Conservation (phyloP, 1,284 basidiomycete species). For the Ceratobasidium sp. region DNA sequence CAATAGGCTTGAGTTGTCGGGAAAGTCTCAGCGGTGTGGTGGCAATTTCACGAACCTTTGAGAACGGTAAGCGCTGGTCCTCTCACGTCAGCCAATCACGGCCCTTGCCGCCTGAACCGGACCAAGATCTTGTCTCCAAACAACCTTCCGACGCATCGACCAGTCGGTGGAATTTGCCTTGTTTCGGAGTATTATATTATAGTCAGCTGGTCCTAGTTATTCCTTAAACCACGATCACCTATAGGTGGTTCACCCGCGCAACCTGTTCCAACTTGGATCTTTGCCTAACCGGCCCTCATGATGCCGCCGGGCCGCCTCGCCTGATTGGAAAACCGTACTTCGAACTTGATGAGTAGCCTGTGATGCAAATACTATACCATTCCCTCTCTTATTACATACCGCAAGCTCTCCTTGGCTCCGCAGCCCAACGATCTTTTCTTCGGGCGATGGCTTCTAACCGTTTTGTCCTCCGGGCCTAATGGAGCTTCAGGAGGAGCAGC, state of each 20-base stretch:
- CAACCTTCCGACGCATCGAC: neutral
- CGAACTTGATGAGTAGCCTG: neutral
- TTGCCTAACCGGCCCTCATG: neutral
- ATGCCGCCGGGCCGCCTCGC: neutral
- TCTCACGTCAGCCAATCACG: no score
- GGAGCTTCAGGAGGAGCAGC: neutral
- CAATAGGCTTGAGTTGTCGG: no score
- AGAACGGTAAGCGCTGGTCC: no score
- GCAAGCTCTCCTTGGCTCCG: neutral
- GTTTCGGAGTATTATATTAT: neutral
- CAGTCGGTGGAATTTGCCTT: neutral
- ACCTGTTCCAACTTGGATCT: neutral
- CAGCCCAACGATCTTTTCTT: neutral
- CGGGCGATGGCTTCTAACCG: neutral
- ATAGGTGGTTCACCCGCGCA: neutral
- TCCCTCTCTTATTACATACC: neutral
- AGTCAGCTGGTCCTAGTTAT: neutral
- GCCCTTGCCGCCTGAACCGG: neutral
- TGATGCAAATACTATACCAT: neutral
- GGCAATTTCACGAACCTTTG: no score
- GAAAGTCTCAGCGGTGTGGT: no score
- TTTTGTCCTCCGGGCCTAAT: neutral
- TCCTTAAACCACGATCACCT: neutral
- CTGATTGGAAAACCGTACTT: neutral
- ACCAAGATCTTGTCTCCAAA: neutral